phyloP scores from a whole-genome alignment of 306 rosid species.

The Prunus dulcis region DNA sequence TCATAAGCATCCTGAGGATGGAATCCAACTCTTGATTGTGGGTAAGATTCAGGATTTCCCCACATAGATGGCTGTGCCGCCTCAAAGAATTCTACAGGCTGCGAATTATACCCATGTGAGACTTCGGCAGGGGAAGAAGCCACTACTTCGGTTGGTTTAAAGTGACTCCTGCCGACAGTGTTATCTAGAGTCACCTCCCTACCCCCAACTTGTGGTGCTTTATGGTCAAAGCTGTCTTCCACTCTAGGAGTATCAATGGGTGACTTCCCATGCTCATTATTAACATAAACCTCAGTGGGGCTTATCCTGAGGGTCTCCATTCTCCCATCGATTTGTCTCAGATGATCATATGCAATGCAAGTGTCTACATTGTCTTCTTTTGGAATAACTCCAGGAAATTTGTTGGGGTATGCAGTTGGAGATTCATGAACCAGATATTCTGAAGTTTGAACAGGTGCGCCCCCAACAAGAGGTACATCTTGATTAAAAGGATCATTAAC shows the following conservation, averaged over 20 bases:
- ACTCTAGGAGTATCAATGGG: slow-evolving; percentile 35
- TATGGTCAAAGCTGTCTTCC: slow-evolving; percentile 41
- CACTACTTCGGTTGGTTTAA: slow-evolving; percentile 26
- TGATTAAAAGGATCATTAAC: slow-evolving; percentile 27
- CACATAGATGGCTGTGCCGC: slow-evolving; percentile 43
- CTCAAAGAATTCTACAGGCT: slow-evolving; percentile 51
- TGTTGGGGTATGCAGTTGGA: slow-evolving; percentile 39
- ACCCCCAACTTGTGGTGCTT: slow-evolving; percentile 26
- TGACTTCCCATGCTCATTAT: slow-evolving; percentile 34
- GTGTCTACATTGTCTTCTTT: slow-evolving; percentile 38
- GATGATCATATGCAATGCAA: slow-evolving; percentile 41
- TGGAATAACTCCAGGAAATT: slow-evolving; percentile 31
- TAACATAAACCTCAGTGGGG: slow-evolving; percentile 36
- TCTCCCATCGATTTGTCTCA: slow-evolving; percentile 52
- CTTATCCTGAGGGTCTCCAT: slow-evolving; percentile 37
- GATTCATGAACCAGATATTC: slow-evolving; percentile 39
- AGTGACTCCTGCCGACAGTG: slow-evolving; percentile 24
- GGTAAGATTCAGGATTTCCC: slow-evolving; percentile 51
- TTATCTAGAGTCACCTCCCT: slow-evolving; percentile 45
- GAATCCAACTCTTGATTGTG: slow-evolving; percentile 39
- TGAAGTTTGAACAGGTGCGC: slow-evolving; percentile 36
- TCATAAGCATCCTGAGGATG: slow-evolving; percentile 29
- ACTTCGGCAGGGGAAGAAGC: slow-evolving; percentile 43
- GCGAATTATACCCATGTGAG: slow-evolving; percentile 29
- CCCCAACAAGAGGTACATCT: slow-evolving; percentile 34